Evolutionary conservation across 129 eudicot genomes (phyloP), one percentile per base, ranked within the genome.

Genomic region (Cynara cardunculus): DNA sequence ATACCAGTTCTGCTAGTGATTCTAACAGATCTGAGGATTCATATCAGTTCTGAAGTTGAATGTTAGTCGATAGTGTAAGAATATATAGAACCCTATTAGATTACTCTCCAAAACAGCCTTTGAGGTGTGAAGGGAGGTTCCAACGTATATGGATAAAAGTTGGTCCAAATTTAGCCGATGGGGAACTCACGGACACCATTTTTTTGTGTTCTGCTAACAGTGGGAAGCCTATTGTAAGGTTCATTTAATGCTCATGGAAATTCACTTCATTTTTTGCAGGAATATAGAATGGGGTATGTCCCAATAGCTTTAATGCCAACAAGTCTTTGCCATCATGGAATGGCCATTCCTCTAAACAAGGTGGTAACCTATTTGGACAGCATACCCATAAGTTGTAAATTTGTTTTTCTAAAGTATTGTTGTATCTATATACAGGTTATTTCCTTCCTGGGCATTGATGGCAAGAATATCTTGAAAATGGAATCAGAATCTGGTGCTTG

Each of bases 401-500:
- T 41, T 41, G 53, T 41, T 41, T 41, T 41, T 41, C 13, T 10
- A 13, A 41, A 41, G 16, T 41, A 2, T 41, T 41, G 16, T 41
- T 41, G 53, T 41, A 41, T 41, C 53, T 41, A 41, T 41, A 41
- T 41, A 11, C 6, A 74, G 65, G 69, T 74, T 26, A 8, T 3
- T 19, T 13, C 65, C 28, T 74, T 27, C 16, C 28, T 74, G 78
- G 78, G 78, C 26, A 5, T 14, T 14, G 28, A 26, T 49, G 26
- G 21, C 22, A n/a, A 14, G 5, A 74, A 49, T 74, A 10, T 49
- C 5, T 18, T 53, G 78, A 26, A 74, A 74, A 26, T 74, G 39
- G 69, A 74, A 74, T 28, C 25, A 28, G 12, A 56, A 49, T 74
- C 78, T 8, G 41, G 41, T 26, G 65, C 78, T 74, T 74, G 78